Evolutionary conservation across 192 early-diverging fungal species (phyloP), one percentile per base, ranked within the genome.

Genomic region (Linnemannia schmuckeri): DNA sequence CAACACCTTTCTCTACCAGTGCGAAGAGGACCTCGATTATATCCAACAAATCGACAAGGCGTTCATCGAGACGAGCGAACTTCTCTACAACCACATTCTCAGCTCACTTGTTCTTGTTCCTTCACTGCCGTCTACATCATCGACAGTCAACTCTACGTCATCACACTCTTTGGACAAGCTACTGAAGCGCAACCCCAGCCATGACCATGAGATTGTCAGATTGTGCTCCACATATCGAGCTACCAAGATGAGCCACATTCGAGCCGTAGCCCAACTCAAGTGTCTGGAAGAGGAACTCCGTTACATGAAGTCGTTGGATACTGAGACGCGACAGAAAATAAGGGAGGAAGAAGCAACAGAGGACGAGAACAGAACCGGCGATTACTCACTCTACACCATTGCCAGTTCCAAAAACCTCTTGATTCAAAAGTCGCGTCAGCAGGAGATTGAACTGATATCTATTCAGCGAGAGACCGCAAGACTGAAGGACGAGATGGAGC

Each of bases 241-340:
- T 33, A 87, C 85, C 44, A 87, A 87, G 68, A 87, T 87, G 85
- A 78, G 71, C n/a, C 85, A 87, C 55, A 81, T 87, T 17, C 75
- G 85, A 4, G 85, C 76, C 27, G 63, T 81, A 49, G 85, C 85
- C 1, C 85, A 87, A 22, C 85, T 87, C 46, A 80, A 81, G 66
- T 81, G 70, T 4, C 63, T 87, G 1, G 85, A 87, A 66, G 70
- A 78, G 5, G 75, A 87, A 33, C 74, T 87, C 4, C 44, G 35
- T 17, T 81, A 78, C 35, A 81, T 87, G 80, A 77, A 77, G 35
- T 68, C 46, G 10, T 76, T 87, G 30, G 70, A 87, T 17, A 47
- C 61, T 17, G 68, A 72, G 61, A 30, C 61, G 13, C 61, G 61
- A 33, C 61, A 66, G 61, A 66, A 4, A 15, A 66, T 66, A 44